Evolutionary conservation across 768 basidiomycete species (phyloP).

Genomic region (Dictyophora rubrovolvata): DNA sequence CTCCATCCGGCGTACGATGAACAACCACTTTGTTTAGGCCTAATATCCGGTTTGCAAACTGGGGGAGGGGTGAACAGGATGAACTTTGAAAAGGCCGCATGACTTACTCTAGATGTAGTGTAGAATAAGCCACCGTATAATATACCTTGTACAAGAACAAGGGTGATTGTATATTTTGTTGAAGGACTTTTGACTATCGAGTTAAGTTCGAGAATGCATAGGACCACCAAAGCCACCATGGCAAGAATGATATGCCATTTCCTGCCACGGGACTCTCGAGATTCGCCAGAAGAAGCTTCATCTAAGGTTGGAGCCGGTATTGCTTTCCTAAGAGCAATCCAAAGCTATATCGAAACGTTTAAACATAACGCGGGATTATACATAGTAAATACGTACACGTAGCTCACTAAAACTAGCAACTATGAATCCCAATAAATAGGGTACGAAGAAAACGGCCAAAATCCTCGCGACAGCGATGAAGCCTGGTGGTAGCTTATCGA

Average conservation of each 20-base stretch:
- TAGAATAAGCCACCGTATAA: background rate
- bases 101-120: background rate
- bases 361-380: background rate
- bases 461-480: background rate
- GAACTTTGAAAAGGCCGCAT: background rate
- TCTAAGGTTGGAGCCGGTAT: background rate
- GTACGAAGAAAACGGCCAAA: background rate
- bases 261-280: background rate
- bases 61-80: background rate
- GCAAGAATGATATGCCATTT: background rate
- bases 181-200: background rate
- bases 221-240: background rate
- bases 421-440: background rate
- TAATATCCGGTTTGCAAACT: background rate
- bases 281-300: background rate
- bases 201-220: background rate
- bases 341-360: background rate
- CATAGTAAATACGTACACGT: background rate
- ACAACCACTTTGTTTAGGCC: background rate
- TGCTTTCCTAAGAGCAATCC: background rate
- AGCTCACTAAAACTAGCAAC: background rate
- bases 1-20: background rate
- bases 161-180: background rate
- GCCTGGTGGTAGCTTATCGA: background rate
- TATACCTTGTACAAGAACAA: no score